These are phyloP conservation scores for Boletus patriciae DNA, from an alignment of 768 basidiomycete species.

Conservation along the genomic window DNA sequence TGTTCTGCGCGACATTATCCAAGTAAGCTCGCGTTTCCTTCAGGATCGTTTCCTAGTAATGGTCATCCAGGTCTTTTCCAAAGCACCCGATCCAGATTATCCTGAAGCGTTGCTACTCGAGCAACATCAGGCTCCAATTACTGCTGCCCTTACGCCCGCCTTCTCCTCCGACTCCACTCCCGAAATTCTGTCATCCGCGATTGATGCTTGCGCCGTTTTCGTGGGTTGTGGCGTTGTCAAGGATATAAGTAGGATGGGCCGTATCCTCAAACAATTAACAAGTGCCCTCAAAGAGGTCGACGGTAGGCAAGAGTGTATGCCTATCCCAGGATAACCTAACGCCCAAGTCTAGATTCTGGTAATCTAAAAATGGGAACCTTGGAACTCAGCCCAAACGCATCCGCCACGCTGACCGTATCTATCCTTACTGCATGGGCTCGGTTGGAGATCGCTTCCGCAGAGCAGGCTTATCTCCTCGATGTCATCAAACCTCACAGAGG, in stretches of 20 bases:
- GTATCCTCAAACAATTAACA: conserved; percentile 87
- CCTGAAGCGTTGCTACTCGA: conserved; percentile 88
- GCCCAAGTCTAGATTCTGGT: conserved; percentile 60
- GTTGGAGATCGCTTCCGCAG: conserved; percentile 72
- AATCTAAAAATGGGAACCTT: conserved; percentile 85
- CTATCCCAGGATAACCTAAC: conserved; percentile 6
- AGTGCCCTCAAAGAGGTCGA: conserved; percentile 87
- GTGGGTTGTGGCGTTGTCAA: conserved; percentile 94
- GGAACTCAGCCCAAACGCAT: conserved; percentile 90
- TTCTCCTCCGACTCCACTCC: conserved; percentile 95
- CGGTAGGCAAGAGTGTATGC: conserved; percentile 45
- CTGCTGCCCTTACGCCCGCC: conserved; percentile 93
- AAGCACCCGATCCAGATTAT: conserved; percentile 88
- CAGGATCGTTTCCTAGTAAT: conserved; percentile 4
- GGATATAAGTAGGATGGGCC: conserved; percentile 88
- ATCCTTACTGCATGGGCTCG: conserved; percentile 96
- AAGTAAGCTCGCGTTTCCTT: conserved; percentile 47
- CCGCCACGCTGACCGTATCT: conserved; percentile 91
- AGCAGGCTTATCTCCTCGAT: conserved; percentile 72
- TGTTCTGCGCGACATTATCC: conserved; percentile 88
- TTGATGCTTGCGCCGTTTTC: conserved; percentile 92
- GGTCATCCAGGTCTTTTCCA: conserved; percentile 71
- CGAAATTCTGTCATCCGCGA: conserved; percentile 89
- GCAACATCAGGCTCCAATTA: conserved; percentile 97
- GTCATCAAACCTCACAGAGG: conserved; percentile 81